Evolutionary conservation across 768 basidiomycete species (phyloP).

Genomic region (Trametopsis cervina): DNA sequence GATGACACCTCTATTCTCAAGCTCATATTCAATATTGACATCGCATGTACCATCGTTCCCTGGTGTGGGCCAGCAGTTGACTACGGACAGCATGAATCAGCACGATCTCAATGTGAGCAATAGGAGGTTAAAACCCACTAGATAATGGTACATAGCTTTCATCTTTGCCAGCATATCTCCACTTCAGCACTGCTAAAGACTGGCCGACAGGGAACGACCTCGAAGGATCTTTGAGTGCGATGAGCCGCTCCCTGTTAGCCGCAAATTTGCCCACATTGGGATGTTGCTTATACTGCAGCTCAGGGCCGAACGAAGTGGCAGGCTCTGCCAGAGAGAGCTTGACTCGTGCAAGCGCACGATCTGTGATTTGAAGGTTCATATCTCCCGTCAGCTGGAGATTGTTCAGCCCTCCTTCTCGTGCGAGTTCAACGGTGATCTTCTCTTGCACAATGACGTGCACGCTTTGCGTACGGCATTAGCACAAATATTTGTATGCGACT

Average conservation of each 20-base stretch:
- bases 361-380: constrained; percentile 85
- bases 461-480: constrained; percentile 31
- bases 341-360: constrained; percentile 65
- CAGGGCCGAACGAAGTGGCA: constrained; percentile 52
- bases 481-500: not conserved
- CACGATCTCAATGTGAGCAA: not conserved
- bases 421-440: constrained; percentile 67
- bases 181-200: constrained; percentile 81
- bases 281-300: constrained; percentile 94
- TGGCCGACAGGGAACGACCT: constrained; percentile 85
- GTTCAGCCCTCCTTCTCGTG: constrained; percentile 87
- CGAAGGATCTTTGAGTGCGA: constrained; percentile 80
- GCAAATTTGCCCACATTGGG: constrained; percentile 88
- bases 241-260: constrained; percentile 55
- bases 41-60: constrained; percentile 90
- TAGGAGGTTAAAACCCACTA: constrained; percentile 44
- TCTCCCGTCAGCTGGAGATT: constrained; percentile 91
- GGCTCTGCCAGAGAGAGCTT: constrained; percentile 56
- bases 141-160: constrained; percentile 88
- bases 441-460: constrained; percentile 87
- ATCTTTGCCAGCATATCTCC: constrained; percentile 87
- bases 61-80: constrained; percentile 96
- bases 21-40: constrained; percentile 95
- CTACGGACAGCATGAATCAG: constrained; percentile 30
- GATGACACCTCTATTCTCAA: constrained; percentile 76